Evolutionary conservation across 257 asterid genomes (phyloP).

Genomic region (Lycium ferocissimum): DNA sequence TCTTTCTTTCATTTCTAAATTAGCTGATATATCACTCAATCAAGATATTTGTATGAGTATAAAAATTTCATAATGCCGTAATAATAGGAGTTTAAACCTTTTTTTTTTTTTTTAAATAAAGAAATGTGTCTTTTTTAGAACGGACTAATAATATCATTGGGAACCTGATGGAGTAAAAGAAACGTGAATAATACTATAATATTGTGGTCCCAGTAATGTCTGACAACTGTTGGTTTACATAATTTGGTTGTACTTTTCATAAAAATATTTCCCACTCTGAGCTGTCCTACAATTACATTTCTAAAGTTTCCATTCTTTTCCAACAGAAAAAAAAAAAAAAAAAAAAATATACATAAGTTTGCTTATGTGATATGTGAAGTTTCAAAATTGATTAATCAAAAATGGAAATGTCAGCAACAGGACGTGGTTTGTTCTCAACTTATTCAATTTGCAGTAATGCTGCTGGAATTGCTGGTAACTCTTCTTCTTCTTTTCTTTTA

Average conservation of each 20-base stretch:
- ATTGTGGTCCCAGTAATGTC: not conserved
- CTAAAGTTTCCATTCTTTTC: not conserved
- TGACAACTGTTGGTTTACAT: not conserved
- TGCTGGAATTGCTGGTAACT: conserved; percentile 27
- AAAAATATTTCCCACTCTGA: not conserved
- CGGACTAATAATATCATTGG: no score
- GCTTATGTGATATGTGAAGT: not conserved
- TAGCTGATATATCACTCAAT: no score
- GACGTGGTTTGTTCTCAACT: conserved; percentile 14
- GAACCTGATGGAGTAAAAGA: no score
- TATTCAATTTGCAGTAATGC: conserved; percentile 24
- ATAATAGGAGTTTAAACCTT: no score
- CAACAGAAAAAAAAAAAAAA: no score
- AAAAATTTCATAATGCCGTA: no score
- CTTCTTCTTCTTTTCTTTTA: not conserved
- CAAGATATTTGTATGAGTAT: no score
- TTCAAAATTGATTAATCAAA: not conserved
- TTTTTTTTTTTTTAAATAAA: no score
- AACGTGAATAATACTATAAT: not conserved
- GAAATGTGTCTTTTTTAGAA: no score
- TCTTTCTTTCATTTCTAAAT: no score
- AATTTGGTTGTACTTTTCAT: not conserved
- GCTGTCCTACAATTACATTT: not conserved
- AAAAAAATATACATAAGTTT: not conserved
- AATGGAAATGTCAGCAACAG: conserved; percentile 2